A percentile compares a stretch with the other conserved stretches of the same genome.
These are phyloP conservation scores for Suillus lakei DNA, from an alignment of 768 basidiomycete species.

Conservation along the genomic window DNA sequence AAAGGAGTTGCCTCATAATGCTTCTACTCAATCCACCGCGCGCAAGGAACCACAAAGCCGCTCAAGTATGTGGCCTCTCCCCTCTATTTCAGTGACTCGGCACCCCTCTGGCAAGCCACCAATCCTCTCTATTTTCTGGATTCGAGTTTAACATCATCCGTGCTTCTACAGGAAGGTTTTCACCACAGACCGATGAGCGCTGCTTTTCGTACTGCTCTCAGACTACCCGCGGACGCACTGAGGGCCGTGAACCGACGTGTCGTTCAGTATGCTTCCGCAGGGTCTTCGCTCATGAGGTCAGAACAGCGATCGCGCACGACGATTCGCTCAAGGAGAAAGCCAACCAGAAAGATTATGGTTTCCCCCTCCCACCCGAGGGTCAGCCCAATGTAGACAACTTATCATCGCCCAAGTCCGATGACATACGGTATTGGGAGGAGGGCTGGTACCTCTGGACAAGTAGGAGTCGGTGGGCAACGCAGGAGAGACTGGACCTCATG, in stretches of 20 bases:
- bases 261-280: constrained; percentile 66
- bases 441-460: constrained; percentile 80
- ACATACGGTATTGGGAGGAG: constrained; percentile 68
- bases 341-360: constrained; percentile 52
- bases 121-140: background rate
- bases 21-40: constrained; percentile 6
- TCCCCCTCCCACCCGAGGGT: constrained; percentile 71
- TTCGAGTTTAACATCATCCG: background rate
- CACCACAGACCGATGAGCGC: constrained; percentile 65
- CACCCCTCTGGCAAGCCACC: constrained; percentile 26
- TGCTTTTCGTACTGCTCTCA: constrained; percentile 69
- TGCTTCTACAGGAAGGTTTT: constrained; percentile 50
- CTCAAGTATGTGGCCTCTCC: constrained; percentile 15
- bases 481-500: constrained; percentile 66
- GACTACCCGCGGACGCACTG: constrained; percentile 54
- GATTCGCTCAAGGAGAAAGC: constrained; percentile 36
- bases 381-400: constrained; percentile 43
- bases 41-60: constrained; percentile 7
- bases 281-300: constrained; percentile 70
- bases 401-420: constrained; percentile 28
- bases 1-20: background rate
- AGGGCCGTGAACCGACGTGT: constrained; percentile 56
- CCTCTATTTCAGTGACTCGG: constrained; percentile 29
- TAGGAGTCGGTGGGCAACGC: constrained; percentile 52
- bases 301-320: constrained; percentile 48